Conservation (phyloP, 352 stramenopile species). For the Pythium rhizo-oryzae region DNA sequence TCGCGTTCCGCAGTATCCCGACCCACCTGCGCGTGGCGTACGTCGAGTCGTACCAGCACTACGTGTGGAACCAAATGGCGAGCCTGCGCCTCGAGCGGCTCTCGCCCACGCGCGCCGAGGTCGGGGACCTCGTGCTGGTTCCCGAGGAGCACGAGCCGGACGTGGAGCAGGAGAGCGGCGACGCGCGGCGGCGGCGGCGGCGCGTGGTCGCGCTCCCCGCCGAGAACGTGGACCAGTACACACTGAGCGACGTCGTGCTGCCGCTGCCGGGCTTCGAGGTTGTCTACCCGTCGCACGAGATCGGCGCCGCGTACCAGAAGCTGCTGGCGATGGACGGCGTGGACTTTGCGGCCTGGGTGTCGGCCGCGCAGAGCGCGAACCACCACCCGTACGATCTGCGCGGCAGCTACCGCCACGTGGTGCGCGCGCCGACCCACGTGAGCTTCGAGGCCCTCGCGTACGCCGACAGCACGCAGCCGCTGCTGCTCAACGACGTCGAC, state of each 20-base stretch:
- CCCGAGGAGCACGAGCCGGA: conserved; percentile 25
- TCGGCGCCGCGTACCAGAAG: conserved; percentile 23
- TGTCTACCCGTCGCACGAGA: conserved; percentile 80
- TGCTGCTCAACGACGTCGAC: conserved; percentile 89
- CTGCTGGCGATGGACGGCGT: conserved; percentile 29
- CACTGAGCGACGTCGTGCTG: conserved; percentile 94
- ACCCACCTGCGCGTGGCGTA: conserved; percentile 34
- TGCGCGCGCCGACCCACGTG: conserved; percentile 73
- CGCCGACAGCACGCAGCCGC: conserved; percentile 68
- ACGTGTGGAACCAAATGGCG: conserved; percentile 95
- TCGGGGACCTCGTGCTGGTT: conserved; percentile 92
- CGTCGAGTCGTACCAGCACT: conserved; percentile 94
- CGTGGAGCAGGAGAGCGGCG: neutral
- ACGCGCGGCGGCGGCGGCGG: no score
- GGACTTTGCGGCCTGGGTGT: conserved; percentile 21
- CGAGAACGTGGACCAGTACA: conserved; percentile 86
- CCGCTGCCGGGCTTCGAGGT: conserved; percentile 90
- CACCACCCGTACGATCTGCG: neutral
- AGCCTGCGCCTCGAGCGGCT: conserved; percentile 88
- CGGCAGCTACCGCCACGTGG: conserved; percentile 41
- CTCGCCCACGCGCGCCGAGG: conserved; percentile 60
- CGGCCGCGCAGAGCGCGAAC: conserved; percentile 5
- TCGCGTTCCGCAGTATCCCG: conserved; percentile 73
- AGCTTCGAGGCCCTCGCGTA: conserved; percentile 77
- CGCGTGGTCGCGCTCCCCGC: conserved; percentile 43